phyloP scores from a whole-genome alignment of 257 asterid genomes.

The Forsythia suspensa region DNA sequence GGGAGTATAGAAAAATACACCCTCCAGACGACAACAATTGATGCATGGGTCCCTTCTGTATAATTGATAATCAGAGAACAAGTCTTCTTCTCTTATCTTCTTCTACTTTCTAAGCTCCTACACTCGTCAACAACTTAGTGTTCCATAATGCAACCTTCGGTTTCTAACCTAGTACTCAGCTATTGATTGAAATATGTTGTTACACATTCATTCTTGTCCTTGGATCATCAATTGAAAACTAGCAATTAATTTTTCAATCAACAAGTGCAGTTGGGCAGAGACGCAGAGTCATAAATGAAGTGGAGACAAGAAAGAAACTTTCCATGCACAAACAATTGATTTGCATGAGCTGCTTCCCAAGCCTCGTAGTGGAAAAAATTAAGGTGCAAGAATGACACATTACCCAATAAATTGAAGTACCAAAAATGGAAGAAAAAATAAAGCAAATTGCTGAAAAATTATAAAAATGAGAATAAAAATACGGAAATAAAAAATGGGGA shows the following conservation, averaged over 20 bases:
- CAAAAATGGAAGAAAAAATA: not conserved
- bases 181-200: not conserved
- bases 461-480: not conserved
- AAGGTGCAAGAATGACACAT: not conserved
- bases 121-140: not conserved
- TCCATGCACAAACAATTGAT: not conserved
- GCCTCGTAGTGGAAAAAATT: not conserved
- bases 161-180: not conserved
- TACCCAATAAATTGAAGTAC: not conserved
- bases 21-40: not conserved
- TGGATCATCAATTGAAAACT: not conserved
- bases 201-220: not conserved
- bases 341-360: not conserved
- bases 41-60: not conserved
- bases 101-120: not conserved
- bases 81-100: not conserved
- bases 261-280: not conserved
- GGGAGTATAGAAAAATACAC: not conserved
- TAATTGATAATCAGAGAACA: not conserved
- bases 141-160: not conserved
- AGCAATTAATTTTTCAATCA: not conserved
- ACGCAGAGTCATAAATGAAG: not conserved
- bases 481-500: not conserved
- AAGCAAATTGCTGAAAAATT: not conserved
- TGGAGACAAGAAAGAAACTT: not conserved